phyloP scores from a whole-genome alignment of 1,284 basidiomycete species.

The Tilletiopsis washingtonensis region DNA sequence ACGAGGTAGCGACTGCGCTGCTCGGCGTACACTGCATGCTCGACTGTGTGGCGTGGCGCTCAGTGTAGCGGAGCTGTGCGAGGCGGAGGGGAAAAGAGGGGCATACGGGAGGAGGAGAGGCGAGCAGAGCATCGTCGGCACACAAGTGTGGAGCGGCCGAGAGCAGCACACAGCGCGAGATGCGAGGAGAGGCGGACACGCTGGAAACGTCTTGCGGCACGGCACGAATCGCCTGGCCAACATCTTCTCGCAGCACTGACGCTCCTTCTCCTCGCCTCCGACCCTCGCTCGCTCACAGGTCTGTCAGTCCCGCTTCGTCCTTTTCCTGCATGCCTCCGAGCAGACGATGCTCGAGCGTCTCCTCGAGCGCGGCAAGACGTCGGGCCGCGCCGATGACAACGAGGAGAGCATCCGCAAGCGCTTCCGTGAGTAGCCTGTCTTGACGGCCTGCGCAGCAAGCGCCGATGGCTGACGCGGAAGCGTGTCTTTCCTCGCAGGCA shows the following conservation, averaged over 20 bases:
- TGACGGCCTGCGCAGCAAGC: neutral
- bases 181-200: too few relatives aligned
- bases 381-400: conserved; percentile 93
- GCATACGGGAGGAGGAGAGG: too few relatives aligned
- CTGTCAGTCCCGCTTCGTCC: conserved; percentile 67
- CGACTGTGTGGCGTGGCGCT: too few relatives aligned
- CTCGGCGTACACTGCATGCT: too few relatives aligned
- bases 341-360: conserved; percentile 79
- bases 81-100: too few relatives aligned
- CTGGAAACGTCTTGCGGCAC: too few relatives aligned
- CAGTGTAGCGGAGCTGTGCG: too few relatives aligned
- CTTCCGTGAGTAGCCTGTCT: conserved; percentile 61
- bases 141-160: too few relatives aligned
- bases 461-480: neutral
- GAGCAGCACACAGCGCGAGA: too few relatives aligned
- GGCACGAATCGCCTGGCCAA: neutral
- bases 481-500: conserved; percentile 53
- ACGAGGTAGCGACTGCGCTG: too few relatives aligned
- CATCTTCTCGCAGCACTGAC: neutral
- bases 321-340: conserved; percentile 86
- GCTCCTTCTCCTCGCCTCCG: neutral
- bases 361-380: conserved; percentile 83
- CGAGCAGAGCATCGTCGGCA: too few relatives aligned
- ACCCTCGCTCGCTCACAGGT: conserved; percentile 54
- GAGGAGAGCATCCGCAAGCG: conserved; percentile 91